Base-by-base conservation (phyloP, 228 moss, liverwort and hornwort genomes). In the Sphagnum magellanicum region DNA sequence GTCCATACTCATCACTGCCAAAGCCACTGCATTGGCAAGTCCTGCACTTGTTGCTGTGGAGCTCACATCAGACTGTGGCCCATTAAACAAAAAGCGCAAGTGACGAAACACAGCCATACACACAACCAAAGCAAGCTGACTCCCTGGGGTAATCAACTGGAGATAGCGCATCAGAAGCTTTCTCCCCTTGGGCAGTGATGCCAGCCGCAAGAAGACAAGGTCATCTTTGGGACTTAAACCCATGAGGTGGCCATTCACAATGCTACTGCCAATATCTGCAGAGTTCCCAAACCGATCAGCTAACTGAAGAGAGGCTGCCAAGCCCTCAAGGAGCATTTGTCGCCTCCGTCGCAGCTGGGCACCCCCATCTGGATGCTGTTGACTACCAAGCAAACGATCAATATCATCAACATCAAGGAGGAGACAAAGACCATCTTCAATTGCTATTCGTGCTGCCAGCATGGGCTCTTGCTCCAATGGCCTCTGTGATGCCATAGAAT, bases 401-500 rank as follows among this genome's bases (percentile, higher is more conserved):
- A 98, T 89, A 68, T 98, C 98, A 79, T 98, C 98, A 61, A 98
- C 93, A 76, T 98, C 98, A 65, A 98, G 88, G 51, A 98, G 77
- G 15, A 98, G 87, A 61, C 98, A 98, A 15, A 98, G 77, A 50
- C 98, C 92, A 63, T 98, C 97, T 73, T 98, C 97, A 10, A 93
- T 90, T 17, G 91, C 97, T 76, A 98, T 86, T 63, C 97, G 85
- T n/a, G 91, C 93, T 52, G 91, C 97, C 15, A 98, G 73, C 97
- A 98, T 98, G 5, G 97, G 97, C 75, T 98, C 97, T 73, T 98
- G 91, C 74, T 92, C 97, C 16, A 98, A 76, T 61, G 97, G 97
- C 74, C 86, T 81, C 49, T 87, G 87, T 8, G 87, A 84, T 52
- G 91, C 73, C 61, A 80, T 75, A 48, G 87, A 87, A 50, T 87